Conservation (phyloP, 805 yeast species). For the Zygoascus flipseniorum region DNA sequence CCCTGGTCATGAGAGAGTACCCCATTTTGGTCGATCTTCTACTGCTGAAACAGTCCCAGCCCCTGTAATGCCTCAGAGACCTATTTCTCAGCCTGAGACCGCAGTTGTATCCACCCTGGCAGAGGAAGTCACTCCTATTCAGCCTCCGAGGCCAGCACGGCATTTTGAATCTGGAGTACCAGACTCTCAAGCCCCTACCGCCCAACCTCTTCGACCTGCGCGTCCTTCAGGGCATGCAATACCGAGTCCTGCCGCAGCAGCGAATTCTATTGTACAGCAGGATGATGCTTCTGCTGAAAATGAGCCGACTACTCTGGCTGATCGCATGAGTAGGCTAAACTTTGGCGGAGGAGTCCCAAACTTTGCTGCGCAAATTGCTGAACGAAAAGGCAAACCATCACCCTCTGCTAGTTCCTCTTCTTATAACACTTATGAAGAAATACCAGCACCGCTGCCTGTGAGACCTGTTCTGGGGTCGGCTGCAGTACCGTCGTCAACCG, state of each 20-base stretch:
- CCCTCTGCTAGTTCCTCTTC: neutral
- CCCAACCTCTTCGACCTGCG: neutral
- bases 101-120: neutral
- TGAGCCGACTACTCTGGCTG: neutral
- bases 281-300: neutral
- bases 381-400: conserved; percentile 11
- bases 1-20: neutral
- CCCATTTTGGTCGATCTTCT: neutral
- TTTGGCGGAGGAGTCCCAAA: conserved; percentile 16
- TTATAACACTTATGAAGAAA: neutral
- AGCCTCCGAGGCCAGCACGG: neutral
- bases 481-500: neutral
- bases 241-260: neutral
- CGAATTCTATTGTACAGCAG: neutral
- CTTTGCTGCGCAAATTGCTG: conserved; percentile 29
- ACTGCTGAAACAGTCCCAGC: neutral
- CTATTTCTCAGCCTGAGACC: neutral
- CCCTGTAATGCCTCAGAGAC: neutral
- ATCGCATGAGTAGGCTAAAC: neutral
- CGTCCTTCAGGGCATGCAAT: neutral
- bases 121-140: neutral
- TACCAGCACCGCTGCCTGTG: conserved; percentile 6
- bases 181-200: neutral
- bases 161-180: no score
- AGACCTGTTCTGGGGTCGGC: conserved; percentile 7